Evolutionary conservation across 1,284 basidiomycete genomes (phyloP).

Genomic region (Entoloma clypeatum): DNA sequence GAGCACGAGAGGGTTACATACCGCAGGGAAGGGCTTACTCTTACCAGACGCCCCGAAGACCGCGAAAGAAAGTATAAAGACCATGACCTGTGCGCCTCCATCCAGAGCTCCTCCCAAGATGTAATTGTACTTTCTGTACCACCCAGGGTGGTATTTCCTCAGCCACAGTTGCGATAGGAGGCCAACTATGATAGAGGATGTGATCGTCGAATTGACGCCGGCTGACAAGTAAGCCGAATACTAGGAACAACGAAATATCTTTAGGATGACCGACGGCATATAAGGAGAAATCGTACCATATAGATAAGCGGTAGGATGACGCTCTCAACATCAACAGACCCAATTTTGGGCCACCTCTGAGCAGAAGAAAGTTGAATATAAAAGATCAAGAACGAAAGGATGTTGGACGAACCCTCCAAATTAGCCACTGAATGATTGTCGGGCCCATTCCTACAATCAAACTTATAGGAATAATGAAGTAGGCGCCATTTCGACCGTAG

Average conservation of each 20-base stretch:
- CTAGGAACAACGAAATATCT: constrained; percentile 24
- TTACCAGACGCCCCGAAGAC: constrained; percentile 62
- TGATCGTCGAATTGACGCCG: constrained; percentile 53
- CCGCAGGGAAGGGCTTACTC: constrained; percentile 47
- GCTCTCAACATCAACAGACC: constrained; percentile 43
- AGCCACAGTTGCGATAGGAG: constrained; percentile 56
- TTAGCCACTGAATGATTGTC: constrained; percentile 48
- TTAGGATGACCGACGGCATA: background rate
- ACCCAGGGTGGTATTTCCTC: constrained; percentile 53
- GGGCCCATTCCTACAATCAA: constrained; percentile 50
- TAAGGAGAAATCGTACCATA: constrained; percentile 29
- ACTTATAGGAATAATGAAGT: constrained; percentile 51
- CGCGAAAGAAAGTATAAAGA: constrained; percentile 65
- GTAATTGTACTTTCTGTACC: constrained; percentile 66
- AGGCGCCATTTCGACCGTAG: constrained; percentile 49
- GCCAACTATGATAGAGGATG: constrained; percentile 50
- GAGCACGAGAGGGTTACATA: constrained; percentile 22
- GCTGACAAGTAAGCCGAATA: constrained; percentile 41
- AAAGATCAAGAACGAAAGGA: background rate
- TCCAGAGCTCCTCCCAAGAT: constrained; percentile 65
- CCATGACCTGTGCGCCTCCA: constrained; percentile 65
- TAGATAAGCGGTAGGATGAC: constrained; percentile 55
- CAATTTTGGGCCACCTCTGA: constrained; percentile 50
- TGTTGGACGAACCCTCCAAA: constrained; percentile 39
- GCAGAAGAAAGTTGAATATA: background rate